Evolutionary conservation across 2,329 filamentous ascomycete genomes (phyloP), one percentile per base, ranked within the genome.

Genomic region (Fusarium citri): DNA sequence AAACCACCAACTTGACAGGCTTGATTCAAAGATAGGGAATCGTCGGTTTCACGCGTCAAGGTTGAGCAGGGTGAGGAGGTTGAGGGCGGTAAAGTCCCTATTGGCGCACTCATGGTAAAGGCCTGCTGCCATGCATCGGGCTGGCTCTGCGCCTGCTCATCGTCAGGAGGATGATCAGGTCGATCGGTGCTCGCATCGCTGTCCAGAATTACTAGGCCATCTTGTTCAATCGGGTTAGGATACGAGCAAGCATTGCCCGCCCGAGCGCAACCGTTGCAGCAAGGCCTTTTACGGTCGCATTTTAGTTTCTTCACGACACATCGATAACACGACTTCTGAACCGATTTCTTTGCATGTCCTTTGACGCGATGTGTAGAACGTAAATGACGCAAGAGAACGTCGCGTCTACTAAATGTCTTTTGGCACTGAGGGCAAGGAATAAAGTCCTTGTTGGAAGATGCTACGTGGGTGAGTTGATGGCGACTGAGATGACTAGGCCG

Each of bases 321-420:
- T 58, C 55, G 55, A 43, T 34, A 58, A 20, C 55, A 58, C 2
- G 55, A 58, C 55, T 42, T 58, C 1, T 58, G 55, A 15, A n/a
- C 42, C 8, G 55, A 58, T 14, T 48, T 37, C 2, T 40, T 43
- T 0, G 20, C 11, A 11, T 31, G 34, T 22, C 41, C 55, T 18
- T 58, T 50, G 0, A 55, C 22, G 4, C 42, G 55, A 18, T 58
- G 55, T 1, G 47, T 34, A 18, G 51, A 49, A 0, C 55, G 48
- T 4, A 58, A 0, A 0, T 58, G 55, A 2, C 55, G 55, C 8
- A 58, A 14, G 3, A 58, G 25, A 34, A 54, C 55, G 22, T 58
- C 55, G 16, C 55, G 55, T 12, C 55, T 34, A 2, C 48, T 58
- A 1, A 58, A 58, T 3, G 34, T 42, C 4, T 58, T 58, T 20